Percentiles rank a stretch among this genome's conserved stretches.
phyloP scores from a whole-genome alignment of 2,329 filamentous ascomycete species.

The Aureobasidium namibiae region DNA sequence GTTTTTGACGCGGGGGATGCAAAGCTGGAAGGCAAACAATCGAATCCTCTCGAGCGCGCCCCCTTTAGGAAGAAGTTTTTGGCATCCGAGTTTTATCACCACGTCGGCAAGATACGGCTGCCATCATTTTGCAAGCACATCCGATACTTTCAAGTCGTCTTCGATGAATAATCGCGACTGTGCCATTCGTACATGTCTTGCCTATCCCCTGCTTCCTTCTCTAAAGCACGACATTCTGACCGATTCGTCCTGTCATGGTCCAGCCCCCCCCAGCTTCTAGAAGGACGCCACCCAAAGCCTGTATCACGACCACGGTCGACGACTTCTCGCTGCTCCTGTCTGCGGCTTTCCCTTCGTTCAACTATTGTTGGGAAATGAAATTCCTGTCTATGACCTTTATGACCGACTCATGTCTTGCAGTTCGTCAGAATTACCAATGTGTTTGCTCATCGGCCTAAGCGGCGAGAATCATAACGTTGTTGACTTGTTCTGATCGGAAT shows the following conservation, averaged over 20 bases:
- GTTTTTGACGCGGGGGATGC: neutral
- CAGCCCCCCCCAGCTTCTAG: neutral
- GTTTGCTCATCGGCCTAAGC: neutral
- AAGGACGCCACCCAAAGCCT: neutral
- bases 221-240: neutral
- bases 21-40: constrained; percentile 6
- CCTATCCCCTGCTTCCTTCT: neutral
- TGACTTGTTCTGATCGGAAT: neutral
- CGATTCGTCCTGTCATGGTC: neutral
- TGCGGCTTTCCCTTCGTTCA: neutral
- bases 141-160: neutral
- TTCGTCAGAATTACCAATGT: neutral
- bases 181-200: neutral
- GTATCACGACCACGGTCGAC: neutral
- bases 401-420: neutral
- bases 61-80: constrained; percentile 1
- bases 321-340: neutral
- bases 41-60: neutral
- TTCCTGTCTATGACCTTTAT: no score
- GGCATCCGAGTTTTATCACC: neutral
- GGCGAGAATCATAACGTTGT: neutral
- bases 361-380: neutral
- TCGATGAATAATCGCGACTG: neutral
- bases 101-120: neutral
- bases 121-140: no score